These are phyloP conservation scores for Endoconidiophora polonica DNA, from an alignment of 2,329 filamentous ascomycete species.

Conservation along the genomic window DNA sequence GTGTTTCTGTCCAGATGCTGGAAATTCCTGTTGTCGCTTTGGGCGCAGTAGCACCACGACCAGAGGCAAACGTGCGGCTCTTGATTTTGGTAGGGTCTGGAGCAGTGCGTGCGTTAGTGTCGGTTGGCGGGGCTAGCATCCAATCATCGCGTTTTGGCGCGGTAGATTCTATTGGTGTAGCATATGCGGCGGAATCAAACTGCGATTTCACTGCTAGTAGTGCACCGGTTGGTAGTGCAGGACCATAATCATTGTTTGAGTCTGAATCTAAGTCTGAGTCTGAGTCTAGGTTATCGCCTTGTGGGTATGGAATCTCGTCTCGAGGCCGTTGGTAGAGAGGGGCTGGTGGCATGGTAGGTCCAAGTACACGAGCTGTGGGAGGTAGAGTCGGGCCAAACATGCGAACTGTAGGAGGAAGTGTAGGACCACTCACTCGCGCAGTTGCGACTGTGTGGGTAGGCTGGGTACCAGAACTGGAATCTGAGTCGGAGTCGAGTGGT, in stretches of 20 bases:
- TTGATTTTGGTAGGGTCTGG: conserved; percentile 72
- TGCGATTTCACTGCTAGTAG: conserved; percentile 23
- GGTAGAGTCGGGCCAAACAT: conserved; percentile 13
- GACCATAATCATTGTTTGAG: conserved; percentile 40
- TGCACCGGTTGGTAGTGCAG: conserved; percentile 38
- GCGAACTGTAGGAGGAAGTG: conserved; percentile 16
- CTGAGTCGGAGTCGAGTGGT: conserved; percentile 18
- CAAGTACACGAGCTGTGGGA: conserved; percentile 14
- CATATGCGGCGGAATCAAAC: neutral
- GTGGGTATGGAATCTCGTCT: conserved; percentile 3
- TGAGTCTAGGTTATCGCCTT: conserved; percentile 8
- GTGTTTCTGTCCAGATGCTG: conserved; percentile 80
- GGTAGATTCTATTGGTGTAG: conserved; percentile 13
- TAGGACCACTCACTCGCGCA: conserved; percentile 16
- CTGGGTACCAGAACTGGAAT: conserved; percentile 21
- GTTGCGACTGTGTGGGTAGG: conserved; percentile 14
- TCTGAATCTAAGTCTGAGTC: conserved; percentile 23
- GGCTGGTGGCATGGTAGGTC: conserved; percentile 25
- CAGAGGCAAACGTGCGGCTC: conserved; percentile 66
- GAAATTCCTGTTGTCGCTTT: conserved; percentile 28
- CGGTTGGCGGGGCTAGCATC: conserved; percentile 58
- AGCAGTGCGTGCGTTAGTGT: conserved; percentile 36
- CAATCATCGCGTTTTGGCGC: conserved; percentile 57
- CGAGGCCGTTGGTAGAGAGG: conserved; percentile 21
- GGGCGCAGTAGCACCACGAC: conserved; percentile 22